phyloP scores from a whole-genome alignment of 495 filamentous ascomycete genomes.

The Bacidia rubella region DNA sequence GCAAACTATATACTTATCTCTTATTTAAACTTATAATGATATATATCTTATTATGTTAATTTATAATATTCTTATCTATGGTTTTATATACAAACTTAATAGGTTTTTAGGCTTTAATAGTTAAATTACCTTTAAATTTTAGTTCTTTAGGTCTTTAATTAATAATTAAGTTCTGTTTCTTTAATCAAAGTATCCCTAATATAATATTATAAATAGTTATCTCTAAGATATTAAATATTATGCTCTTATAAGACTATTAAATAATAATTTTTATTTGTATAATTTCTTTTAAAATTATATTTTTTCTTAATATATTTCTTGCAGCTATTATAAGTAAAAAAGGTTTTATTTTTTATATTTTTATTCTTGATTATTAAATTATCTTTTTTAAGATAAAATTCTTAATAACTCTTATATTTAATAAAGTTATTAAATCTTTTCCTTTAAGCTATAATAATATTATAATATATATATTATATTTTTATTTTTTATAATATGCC shows the following conservation, averaged over 20 bases:
- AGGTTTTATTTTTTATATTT: constrained; percentile 1
- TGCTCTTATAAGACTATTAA: background rate
- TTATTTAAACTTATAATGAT: background rate
- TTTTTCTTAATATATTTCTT: background rate
- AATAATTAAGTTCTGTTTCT: constrained; percentile 1
- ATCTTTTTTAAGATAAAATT: background rate
- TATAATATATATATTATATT: background rate
- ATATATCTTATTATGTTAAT: background rate
- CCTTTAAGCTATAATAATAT: background rate
- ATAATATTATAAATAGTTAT: constrained; percentile 2
- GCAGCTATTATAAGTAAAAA: background rate
- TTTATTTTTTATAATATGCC: background rate
- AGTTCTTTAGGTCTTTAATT: background rate
- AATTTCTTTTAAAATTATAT: background rate
- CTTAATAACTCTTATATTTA: background rate
- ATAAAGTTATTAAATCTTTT: background rate
- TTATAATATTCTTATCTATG: background rate
- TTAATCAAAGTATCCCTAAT: background rate
- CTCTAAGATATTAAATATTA: constrained; percentile 1
- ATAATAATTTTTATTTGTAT: constrained; percentile 1
- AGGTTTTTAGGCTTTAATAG: background rate
- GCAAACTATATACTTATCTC: background rate
- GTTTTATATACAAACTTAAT: background rate
- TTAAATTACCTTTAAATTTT: background rate
- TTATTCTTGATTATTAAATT: background rate